Evolutionary conservation across 2,329 filamentous ascomycete genomes (phyloP).

Genomic region (Talaromyces amestolkiae): DNA sequence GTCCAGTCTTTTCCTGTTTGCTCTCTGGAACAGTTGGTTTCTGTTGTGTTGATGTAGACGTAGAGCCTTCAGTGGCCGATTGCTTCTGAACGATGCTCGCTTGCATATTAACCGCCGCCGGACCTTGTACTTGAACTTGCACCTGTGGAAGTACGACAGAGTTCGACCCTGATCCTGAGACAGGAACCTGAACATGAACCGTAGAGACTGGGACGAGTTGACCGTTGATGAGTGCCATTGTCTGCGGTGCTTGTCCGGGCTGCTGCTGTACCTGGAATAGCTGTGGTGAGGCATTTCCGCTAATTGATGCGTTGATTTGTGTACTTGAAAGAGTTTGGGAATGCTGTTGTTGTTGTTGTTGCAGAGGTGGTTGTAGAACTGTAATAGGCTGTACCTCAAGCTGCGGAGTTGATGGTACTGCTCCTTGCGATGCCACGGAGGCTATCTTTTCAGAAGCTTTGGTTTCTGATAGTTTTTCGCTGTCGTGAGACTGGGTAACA

Average conservation of each 20-base stretch:
- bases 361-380: not conserved
- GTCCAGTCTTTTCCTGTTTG: not conserved
- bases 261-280: not conserved
- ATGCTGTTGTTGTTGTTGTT: not conserved
- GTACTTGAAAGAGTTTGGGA: not conserved
- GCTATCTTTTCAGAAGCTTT: not conserved
- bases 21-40: not conserved
- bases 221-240: not conserved
- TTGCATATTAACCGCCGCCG: not conserved
- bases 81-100: not conserved
- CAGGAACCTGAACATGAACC: not conserved
- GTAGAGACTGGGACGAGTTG: constrained; percentile 1
- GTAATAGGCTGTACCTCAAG: not conserved
- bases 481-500: not conserved
- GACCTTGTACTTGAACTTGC: not conserved
- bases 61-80: not conserved
- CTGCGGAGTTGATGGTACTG: not conserved
- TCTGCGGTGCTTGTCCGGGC: not conserved
- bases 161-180: not conserved
- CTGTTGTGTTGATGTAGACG: not conserved
- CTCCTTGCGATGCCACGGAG: not conserved
- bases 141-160: not conserved
- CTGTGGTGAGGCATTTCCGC: not conserved
- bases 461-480: not conserved
- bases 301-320: not conserved